Base-by-base conservation (phyloP, 2,329 filamentous ascomycete genomes). In the Dactylellina sp. region DNA sequence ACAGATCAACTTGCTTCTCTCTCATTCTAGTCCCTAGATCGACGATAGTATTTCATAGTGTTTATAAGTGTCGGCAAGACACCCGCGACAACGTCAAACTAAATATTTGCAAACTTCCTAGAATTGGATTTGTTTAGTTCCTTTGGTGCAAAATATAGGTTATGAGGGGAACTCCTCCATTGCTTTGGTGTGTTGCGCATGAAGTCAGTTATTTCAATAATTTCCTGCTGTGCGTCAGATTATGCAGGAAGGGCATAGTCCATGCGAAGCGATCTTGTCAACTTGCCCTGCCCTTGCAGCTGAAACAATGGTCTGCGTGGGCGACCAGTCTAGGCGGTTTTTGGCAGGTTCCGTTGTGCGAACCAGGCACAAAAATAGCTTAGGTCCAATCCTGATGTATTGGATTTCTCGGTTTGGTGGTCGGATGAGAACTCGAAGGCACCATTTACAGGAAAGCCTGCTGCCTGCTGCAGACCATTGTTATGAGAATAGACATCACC, bases 181-280 rank as follows among this genome's bases (percentile, higher is more conserved):
- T n/a, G n/a, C n/a, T n/a, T n/a, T 16, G 39, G 32, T 60, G 59
- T 53, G 59, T 71, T 64, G 59, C 40, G 68, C 60, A 72, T 72
- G 44, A 72, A 65, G 18, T 60, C 18, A 42, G 25, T 32, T 32
- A 32, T 7, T 44, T 7, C 25, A 60, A 72, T 64, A 72, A 72
- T 72, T 65, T 72, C 68, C 60, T 61, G 53, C 16, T 72, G 24
- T 55, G 55, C 59, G 25, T 20, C 50, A 25, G 37, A 9, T 35
- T 37, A 49, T 65, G 50, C 53, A 60, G 46, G 56, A 64, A 64
- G 42, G 18, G 61, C 44, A 72, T 39, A 65, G 60, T 65, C 59
- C 47, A 72, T 37, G 59, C 68, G 68, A 72, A 24, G 35, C 40
- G 16, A 32, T 42, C 52, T 37, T 65, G 46, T 14, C 24, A 49